These are phyloP conservation scores for Oleoguttula mirabilis DNA, from an alignment of 495 filamentous ascomycete genomes.

Conservation along the genomic window DNA sequence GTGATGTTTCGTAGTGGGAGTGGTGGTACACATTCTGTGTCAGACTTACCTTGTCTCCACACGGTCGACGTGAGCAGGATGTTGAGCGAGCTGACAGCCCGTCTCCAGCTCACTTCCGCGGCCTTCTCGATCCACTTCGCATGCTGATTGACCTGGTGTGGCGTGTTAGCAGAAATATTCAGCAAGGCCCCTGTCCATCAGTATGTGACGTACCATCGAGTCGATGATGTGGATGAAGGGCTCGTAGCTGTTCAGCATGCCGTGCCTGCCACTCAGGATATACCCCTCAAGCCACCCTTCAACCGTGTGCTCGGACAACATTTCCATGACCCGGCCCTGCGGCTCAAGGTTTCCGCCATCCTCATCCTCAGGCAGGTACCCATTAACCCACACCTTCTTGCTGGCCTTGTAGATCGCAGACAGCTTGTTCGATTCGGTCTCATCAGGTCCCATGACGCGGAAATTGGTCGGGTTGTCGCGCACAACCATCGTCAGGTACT, in stretches of 20 bases:
- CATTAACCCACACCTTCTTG: slow-evolving; percentile 66
- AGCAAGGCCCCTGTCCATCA: too few species aligned
- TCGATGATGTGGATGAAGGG: slow-evolving; percentile 71
- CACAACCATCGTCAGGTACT: slow-evolving; percentile 50
- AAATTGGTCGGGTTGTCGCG: slow-evolving; percentile 48
- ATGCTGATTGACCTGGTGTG: slow-evolving; percentile 69
- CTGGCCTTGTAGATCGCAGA: slow-evolving; percentile 51
- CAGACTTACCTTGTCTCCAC: slow-evolving; percentile 44
- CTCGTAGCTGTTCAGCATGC: slow-evolving; percentile 64
- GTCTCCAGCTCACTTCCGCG: slow-evolving; percentile 57
- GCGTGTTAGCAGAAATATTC: too few species aligned
- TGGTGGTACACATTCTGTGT: too few species aligned
- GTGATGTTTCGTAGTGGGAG: too few species aligned
- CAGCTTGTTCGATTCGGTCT: slow-evolving; percentile 68
- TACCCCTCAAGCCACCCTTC: slow-evolving; percentile 72
- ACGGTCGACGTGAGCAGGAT: slow-evolving; percentile 63
- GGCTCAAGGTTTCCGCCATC: slow-evolving; percentile 55
- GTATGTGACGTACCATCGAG: too few species aligned
- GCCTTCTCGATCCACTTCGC: slow-evolving; percentile 74
- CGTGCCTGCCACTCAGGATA: slow-evolving; percentile 56
- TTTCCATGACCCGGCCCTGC: slow-evolving; percentile 62
- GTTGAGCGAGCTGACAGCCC: slow-evolving; percentile 55
- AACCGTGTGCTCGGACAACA: slow-evolving; percentile 61
- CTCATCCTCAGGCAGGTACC: slow-evolving; percentile 58
- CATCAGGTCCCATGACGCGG: slow-evolving; percentile 62